Base-by-base conservation (phyloP, 257 asterid genomes). In the Lycium barbarum region DNA sequence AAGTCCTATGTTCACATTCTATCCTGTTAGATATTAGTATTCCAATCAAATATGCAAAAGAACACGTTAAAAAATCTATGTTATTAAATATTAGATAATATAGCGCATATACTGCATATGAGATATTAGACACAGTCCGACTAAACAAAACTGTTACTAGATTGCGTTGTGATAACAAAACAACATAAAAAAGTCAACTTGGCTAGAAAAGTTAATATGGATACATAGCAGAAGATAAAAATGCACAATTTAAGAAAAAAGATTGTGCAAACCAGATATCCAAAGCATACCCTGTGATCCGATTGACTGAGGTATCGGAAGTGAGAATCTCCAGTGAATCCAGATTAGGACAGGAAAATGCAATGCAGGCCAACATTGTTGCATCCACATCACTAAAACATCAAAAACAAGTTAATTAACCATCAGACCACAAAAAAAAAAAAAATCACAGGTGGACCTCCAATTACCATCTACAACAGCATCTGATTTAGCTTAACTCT, bases 331-430 rank as follows among this genome's bases (percentile, higher is more conserved):
- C 99, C 91, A 95, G 40, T 9, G 93, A 87, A 87, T 93, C 94
- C 93, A 97, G 87, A 86, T 91, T 90, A 47, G 97, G 98, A 86
- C 99, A 95, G 36, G 99, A 94, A 88, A 97, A 97, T 38, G 98
- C 99, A 86, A 95, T 89, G 92, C 99, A 95, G 66, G 99, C 99
- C 82, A 95, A 88, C 91, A 92, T 66, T 5, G 97, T 97, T 76
- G 99, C 91, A 92, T 95, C 99, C 47, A 95, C 72, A 88, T 92
- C 95, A 85, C 99, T 97, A 95, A 54, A 90, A 90, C 89, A 84
- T 84, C 88, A 87, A 78, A 87, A 84, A 3, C 47, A 76, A 35
- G 45, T 26, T 66, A 66, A 51, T 18, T 59, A 59, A 9, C 3
- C 33, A 59, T 18, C 3, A 11, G 0, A 18, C 11, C 66, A 15